Percentiles rank a stretch among this genome's conserved stretches.
These are phyloP conservation scores for Russula griseocarnosa DNA, from an alignment of 768 basidiomycete species.

Conservation along the genomic window DNA sequence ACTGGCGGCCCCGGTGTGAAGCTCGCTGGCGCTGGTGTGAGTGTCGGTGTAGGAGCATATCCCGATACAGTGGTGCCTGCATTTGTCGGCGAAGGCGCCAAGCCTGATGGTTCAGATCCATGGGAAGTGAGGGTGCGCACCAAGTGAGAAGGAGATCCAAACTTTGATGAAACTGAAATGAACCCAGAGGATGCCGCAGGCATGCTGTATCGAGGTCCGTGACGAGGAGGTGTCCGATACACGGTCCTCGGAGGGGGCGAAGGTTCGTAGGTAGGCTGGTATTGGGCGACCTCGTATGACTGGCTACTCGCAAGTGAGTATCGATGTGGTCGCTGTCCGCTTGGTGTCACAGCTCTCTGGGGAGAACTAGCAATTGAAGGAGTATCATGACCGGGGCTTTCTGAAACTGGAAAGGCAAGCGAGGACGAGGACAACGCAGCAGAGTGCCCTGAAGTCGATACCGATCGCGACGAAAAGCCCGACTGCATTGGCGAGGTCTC, in stretches of 20 bases:
- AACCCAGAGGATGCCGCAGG: slow-evolving; percentile 68
- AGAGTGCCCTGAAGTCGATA: slow-evolving; percentile 25
- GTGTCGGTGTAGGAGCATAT: slow-evolving; percentile 30
- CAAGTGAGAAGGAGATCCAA: slow-evolving; percentile 12
- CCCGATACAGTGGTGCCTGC: slow-evolving; percentile 30
- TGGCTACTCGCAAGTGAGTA: slow-evolving; percentile 32
- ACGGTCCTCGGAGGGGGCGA: slow-evolving; percentile 38
- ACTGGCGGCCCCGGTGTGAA: slow-evolving; percentile 9
- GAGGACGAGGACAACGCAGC: slow-evolving; percentile 23
- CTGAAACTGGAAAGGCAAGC: slow-evolving; percentile 38
- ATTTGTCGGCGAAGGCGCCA: slow-evolving; percentile 26
- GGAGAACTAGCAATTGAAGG: slow-evolving; percentile 4
- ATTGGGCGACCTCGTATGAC: slow-evolving; percentile 36
- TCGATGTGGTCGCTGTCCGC: slow-evolving; percentile 23
- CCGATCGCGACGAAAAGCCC: slow-evolving; percentile 14
- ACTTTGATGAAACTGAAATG: slow-evolving; percentile 45
- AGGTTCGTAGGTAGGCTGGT: slow-evolving; percentile 48
- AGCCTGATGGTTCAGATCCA: slow-evolving; percentile 29
- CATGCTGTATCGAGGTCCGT: slow-evolving; percentile 63
- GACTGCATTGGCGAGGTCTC: slow-evolving; percentile 10
- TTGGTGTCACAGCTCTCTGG: slow-evolving; percentile 23
- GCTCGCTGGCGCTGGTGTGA: slow-evolving; percentile 22
- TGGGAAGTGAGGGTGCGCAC: slow-evolving; percentile 13
- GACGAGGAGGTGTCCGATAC: slow-evolving; percentile 36
- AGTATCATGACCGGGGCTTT: slow-evolving; percentile 35